phyloP scores from a whole-genome alignment of 2,329 filamentous ascomycete species.

The Microascus cirrosus region DNA sequence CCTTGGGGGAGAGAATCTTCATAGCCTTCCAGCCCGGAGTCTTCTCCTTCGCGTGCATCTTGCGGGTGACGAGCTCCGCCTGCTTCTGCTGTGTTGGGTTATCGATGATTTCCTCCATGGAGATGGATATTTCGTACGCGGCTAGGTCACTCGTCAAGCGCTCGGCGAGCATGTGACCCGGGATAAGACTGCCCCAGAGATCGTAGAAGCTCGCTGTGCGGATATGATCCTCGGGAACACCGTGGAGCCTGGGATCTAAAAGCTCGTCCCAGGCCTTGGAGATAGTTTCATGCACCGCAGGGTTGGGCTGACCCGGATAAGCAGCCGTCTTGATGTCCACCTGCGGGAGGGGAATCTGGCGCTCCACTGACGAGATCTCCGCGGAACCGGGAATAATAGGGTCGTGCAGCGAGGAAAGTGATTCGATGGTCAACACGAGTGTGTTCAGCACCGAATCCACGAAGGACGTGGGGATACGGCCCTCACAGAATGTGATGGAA shows the following conservation, averaged over 20 bases:
- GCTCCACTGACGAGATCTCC: constrained; percentile 22
- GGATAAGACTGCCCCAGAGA: constrained; percentile 36
- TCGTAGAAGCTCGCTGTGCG: constrained; percentile 38
- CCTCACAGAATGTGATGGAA: constrained; percentile 32
- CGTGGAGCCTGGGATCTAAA: constrained; percentile 25
- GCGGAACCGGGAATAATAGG: constrained; percentile 27
- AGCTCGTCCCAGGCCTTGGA: constrained; percentile 30
- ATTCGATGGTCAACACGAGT: constrained; percentile 31
- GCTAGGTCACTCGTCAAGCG: constrained; percentile 31
- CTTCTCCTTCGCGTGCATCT: not conserved
- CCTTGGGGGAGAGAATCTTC: not conserved
- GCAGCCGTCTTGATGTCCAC: constrained; percentile 12
- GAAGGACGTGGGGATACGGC: constrained; percentile 27
- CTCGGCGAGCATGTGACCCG: constrained; percentile 33
- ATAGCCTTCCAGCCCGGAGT: not conserved
- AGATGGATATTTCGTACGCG: constrained; percentile 23
- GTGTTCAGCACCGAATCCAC: constrained; percentile 32
- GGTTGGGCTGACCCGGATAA: constrained; percentile 14
- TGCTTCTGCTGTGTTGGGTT: constrained; percentile 38
- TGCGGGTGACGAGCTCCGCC: constrained; percentile 25
- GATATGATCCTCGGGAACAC: constrained; percentile 27
- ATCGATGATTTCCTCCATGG: constrained; percentile 36
- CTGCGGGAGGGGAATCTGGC: constrained; percentile 28
- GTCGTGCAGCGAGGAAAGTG: constrained; percentile 22
- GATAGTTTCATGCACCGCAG: constrained; percentile 28